Evolutionary conservation across 192 early-diverging fungal genomes (phyloP).

Genomic region (Podila epicladia): DNA sequence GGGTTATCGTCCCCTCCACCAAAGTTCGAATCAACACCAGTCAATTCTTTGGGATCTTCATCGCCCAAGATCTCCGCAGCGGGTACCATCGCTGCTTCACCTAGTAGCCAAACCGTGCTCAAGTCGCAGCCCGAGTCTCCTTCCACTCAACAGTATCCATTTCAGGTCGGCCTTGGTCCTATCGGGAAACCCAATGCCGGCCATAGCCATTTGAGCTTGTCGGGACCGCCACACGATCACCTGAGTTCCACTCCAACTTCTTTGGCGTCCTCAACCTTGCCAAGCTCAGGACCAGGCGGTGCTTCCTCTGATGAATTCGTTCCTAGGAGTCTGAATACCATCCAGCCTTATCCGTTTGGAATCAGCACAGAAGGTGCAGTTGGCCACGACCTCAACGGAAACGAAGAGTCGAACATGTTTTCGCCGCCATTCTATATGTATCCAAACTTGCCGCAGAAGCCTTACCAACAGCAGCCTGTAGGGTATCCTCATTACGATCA

Average conservation of each 20-base stretch:
- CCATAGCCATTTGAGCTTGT: neutral
- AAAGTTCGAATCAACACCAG: constrained; percentile 4
- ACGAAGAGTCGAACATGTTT: neutral
- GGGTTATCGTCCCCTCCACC: constrained; percentile 8
- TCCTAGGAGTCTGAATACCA: neutral
- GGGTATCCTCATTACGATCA: constrained; percentile 31
- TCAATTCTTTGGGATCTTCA: neutral
- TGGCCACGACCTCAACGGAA: neutral
- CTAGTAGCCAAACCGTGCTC: neutral
- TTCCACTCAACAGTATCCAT: constrained; percentile 24
- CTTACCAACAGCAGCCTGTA: constrained; percentile 2
- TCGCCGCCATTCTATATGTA: constrained; percentile 42
- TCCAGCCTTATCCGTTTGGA: neutral
- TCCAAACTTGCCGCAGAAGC: neutral
- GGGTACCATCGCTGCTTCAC: neutral
- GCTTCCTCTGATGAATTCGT: neutral
- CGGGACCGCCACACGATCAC: constrained; percentile 1
- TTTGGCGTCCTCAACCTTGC: neutral
- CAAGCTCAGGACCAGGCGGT: neutral
- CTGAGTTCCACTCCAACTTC: neutral
- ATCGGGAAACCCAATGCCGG: constrained; percentile 22
- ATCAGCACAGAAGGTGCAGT: neutral
- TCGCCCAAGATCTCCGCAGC: constrained; percentile 4
- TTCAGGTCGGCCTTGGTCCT: constrained; percentile 25
- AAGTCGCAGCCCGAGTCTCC: constrained; percentile 1